Percentiles rank a stretch among this genome's conserved stretches.
Evolutionary conservation across 2,329 filamentous ascomycete genomes (phyloP).

Genomic region (Cladosporium cucumerinum): DNA sequence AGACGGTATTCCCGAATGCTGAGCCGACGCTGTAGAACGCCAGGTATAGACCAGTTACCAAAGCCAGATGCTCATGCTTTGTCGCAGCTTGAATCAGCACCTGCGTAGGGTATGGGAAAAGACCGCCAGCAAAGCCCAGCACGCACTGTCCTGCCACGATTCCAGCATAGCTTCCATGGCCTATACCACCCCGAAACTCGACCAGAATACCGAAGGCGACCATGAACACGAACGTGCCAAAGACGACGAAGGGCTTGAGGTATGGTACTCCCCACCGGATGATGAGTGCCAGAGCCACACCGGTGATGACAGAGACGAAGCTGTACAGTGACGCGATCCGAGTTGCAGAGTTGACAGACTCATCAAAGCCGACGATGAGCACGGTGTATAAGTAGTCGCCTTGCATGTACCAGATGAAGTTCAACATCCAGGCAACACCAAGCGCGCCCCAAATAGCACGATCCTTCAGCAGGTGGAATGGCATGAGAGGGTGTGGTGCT

Average conservation of each 20-base stretch:
- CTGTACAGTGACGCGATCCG: slow-evolving; percentile 60
- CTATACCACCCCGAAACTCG: slow-evolving; percentile 56
- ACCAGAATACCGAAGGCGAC: slow-evolving; percentile 66
- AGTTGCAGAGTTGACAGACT: slow-evolving; percentile 55
- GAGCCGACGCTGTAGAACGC: slow-evolving; percentile 61
- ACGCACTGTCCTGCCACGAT: slow-evolving; percentile 62
- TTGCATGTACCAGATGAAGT: slow-evolving; percentile 61
- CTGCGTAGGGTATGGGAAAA: slow-evolving; percentile 56
- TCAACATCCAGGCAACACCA: slow-evolving; percentile 56
- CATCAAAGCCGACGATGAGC: slow-evolving; percentile 59
- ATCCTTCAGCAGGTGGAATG: slow-evolving; percentile 60
- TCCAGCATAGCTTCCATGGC: slow-evolving; percentile 47
- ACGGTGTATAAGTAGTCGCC: slow-evolving; percentile 64
- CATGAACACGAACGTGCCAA: slow-evolving; percentile 58
- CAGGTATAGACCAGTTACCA: slow-evolving; percentile 56
- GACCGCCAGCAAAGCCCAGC: slow-evolving; percentile 60
- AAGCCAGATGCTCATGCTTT: slow-evolving; percentile 56
- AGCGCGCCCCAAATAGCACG: slow-evolving; percentile 63
- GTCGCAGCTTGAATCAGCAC: slow-evolving; percentile 51
- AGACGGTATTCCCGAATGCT: slow-evolving; percentile 55
- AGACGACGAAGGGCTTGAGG: slow-evolving; percentile 62
- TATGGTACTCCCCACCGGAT: slow-evolving; percentile 54
- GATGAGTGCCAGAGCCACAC: slow-evolving; percentile 55
- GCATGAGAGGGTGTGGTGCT: slow-evolving; percentile 53
- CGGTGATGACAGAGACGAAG: slow-evolving; percentile 56